phyloP scores from a whole-genome alignment of 2,329 filamentous ascomycete species.

The Exophiala spinifera region DNA sequence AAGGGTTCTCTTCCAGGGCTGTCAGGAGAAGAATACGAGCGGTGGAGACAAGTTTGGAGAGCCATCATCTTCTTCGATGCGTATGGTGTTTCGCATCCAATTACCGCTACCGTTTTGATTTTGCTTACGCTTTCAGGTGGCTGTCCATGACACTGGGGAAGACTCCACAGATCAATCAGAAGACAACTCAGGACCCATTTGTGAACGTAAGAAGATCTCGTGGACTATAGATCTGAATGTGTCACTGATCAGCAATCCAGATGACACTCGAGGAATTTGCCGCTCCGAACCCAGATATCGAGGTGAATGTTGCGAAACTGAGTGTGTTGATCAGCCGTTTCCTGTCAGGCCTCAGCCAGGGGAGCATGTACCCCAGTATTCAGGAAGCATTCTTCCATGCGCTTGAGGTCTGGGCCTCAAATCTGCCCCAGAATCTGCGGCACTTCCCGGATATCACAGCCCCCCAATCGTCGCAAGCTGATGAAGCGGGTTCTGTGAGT shows the following conservation, averaged over 20 bases:
- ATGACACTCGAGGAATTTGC: conserved; percentile 2
- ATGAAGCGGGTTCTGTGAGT: conserved; percentile 1
- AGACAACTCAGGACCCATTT: not conserved
- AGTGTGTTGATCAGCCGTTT: not conserved
- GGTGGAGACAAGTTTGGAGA: conserved; percentile 8
- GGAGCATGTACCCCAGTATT: not conserved
- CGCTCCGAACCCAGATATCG: not conserved
- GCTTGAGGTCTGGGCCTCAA: not conserved
- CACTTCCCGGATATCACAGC: not conserved
- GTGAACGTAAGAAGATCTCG: not conserved
- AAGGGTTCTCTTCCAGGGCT: not conserved
- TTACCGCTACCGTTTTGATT: not conserved
- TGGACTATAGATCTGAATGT: not conserved
- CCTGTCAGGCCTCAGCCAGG: not conserved
- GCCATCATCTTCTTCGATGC: conserved; percentile 7
- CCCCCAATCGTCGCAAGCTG: not conserved
- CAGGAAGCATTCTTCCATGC: conserved; percentile 5
- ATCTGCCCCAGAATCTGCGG: conserved; percentile 4
- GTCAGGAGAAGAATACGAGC: conserved; percentile 1
- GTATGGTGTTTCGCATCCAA: not conserved
- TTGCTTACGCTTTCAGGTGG: not conserved
- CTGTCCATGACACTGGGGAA: conserved; percentile 5
- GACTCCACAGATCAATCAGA: not conserved
- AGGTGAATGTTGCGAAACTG: conserved; percentile 1
- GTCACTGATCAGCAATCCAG: not conserved